Evolutionary conservation across 495 filamentous ascomycete species (phyloP).

Genomic region (Neurospora hispaniola): DNA sequence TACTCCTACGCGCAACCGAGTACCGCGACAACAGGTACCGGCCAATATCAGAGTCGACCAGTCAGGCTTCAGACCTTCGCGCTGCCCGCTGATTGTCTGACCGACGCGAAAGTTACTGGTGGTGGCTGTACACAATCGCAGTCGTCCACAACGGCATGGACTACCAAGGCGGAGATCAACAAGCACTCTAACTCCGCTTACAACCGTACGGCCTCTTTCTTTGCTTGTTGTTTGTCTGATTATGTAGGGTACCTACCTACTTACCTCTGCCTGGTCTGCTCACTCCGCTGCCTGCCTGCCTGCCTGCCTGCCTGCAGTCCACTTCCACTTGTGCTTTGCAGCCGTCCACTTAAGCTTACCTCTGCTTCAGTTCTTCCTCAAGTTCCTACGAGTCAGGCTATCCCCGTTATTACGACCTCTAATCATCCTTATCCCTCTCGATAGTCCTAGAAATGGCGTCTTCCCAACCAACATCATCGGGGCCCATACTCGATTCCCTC

Average conservation of each 20-base stretch:
- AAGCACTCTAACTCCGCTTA: neutral
- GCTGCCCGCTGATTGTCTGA: neutral
- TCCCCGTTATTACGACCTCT: neutral
- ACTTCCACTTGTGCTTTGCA: neutral
- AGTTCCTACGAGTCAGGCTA: neutral
- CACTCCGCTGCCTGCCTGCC: neutral
- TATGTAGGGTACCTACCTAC: slow-evolving; percentile 1
- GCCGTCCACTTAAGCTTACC: neutral
- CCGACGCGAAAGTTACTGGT: neutral
- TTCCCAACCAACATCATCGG: slow-evolving; percentile 9
- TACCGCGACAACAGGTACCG: neutral
- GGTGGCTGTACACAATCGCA: neutral
- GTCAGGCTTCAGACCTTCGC: neutral
- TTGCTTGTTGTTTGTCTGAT: neutral
- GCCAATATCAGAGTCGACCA: neutral
- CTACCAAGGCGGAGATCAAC: neutral
- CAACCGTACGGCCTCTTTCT: neutral
- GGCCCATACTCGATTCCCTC: neutral
- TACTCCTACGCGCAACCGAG: neutral
- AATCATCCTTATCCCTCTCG: neutral
- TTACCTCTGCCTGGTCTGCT: neutral
- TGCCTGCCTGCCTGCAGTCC: neutral
- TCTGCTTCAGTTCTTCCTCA: neutral
- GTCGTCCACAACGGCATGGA: neutral
- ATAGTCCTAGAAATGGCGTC: slow-evolving; percentile 1